Base-by-base conservation (phyloP, 805 yeast species). In the Myxozyma udenii region DNA sequence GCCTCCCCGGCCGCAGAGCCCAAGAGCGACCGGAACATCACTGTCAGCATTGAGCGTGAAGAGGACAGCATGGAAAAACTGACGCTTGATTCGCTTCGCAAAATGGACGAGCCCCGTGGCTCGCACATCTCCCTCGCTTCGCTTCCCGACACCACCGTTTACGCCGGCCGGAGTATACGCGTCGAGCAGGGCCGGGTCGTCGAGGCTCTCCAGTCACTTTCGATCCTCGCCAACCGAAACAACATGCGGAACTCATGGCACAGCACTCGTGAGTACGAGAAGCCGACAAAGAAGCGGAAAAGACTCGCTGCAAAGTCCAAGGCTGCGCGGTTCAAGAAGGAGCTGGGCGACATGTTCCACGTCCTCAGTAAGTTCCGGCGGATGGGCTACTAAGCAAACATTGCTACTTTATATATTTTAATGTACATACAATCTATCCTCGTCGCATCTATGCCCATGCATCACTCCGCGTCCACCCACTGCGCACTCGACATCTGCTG, bases 401-500 rank as follows among this genome's bases (percentile, higher is more conserved):
- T 28, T n/a, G n/a, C n/a, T n/a, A n/a, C n/a, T 32, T 32, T 45
- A 40, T 39, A 33, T 19, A 32, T 22, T 16, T 25, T 26, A 26
- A 41, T 23, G 30, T 33, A 33, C 44, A 9, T 3, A 18, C 9
- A 16, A 7, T 32, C 33, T 44, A 11, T 9, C 32, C 9, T 28
- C 14, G 12, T n/a, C n/a, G n/a, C 16, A 24, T 7, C 12, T 37
- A 12, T 12, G 16, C 32, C 14, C 9, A 22, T 14, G 35, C 35
- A 48, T 4, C 44, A 40, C 19, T 41, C 53, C 4, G 58, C 46
- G 32, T 84, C 88, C 4, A 87, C 83, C 98, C 98, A 91, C 46
- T 85, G 95, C 23, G 83, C 83, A 3, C 95, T 85, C 60, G 95
- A 84, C 97, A 91, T 91, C 61, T 91, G 98, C 39, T 90, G 78